Base-by-base conservation (phyloP, 257 asterid genomes). In the Penstemon newberryi region DNA sequence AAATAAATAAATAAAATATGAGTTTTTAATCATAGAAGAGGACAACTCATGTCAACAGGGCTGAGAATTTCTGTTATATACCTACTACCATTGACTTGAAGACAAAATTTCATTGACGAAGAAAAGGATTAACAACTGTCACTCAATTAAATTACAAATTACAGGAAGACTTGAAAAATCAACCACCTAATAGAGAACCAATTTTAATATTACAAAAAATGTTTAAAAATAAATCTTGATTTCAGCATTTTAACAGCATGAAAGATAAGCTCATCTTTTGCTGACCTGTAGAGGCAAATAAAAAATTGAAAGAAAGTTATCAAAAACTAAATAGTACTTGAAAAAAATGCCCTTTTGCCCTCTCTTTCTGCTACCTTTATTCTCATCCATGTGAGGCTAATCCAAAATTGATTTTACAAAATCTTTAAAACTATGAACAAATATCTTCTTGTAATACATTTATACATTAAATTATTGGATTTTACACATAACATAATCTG, bases 321-420 rank as follows among this genome's bases (percentile, higher is more conserved):
- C 61, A 56, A 36, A 60, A 51, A 40, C 43, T 42, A 40, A 42
- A 12, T 42, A 40, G 66, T 41, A 40, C 66, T 41, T n/a, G n/a
- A 19, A 18, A 58, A 60, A 60, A 60, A 60, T n/a, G 6, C 7
- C 50, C 42, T 25, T 56, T 56, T 7, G 61, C 65, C 36, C 41
- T 40, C n/a, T 60, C 50, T 36, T 37, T 3, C 45, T 8, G 19
- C 39, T 56, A 37, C 45, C 33, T 66, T 67, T 44, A 44, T 44
- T 56, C 57, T 25, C 38, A 5, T 67, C 72, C 66, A 57, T 56
- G 51, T 56, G 59, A 69, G 25, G 38, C 41, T 47, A 67, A 33
- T 54, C 54, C 53, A 47, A 3, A 60, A 52, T 61, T 70, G 49
- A 52, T 61, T 52, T 40, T 61, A 70, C 39, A 42, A 52, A 47